Evolutionary conservation across 805 yeast genomes (phyloP), one percentile per base, ranked within the genome.

Genomic region (Yarrowia sp.): DNA sequence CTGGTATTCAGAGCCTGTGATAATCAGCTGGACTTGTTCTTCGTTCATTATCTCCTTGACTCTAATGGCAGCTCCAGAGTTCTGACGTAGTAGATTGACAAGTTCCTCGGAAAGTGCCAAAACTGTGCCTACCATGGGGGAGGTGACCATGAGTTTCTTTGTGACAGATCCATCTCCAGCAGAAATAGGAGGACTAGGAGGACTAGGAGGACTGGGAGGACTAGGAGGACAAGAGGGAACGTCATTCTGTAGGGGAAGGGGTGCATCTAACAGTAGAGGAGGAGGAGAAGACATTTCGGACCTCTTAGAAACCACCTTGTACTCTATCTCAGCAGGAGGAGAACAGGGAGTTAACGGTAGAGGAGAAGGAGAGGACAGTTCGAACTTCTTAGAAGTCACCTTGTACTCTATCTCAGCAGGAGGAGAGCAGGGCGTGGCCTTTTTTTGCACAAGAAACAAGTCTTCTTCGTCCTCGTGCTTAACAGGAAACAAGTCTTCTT

Each of bases 21-120:
- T 39, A 9, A 15, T 15, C 10, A 53, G 44, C 13, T 36, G 33
- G 14, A 39, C 44, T 34, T 53, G 60, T 38, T 53, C 44, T 9
- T 53, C 13, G 44, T 15, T 53, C 15, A 38, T n/a, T 5, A 53
- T 53, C 38, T 53, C 60, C 36, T n/a, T 20, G 60, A 53, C 60
- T 17, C 60, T 6, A 13, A 53, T 39, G 3, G 60, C 60, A 19
- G 60, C 60, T 39, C 60, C 60, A 4, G 60, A 53, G 36, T 39
- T 53, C 15, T 53, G 60, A 36, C 60, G 60, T 34, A 53, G 38
- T 15, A 53, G 17, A 13, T 53, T 53, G 34, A 53, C 34, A 12
- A 53, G 44, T 34, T 53, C 60, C 7, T 53, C 60, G 13, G 60
- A 38, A 7, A 53, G 5, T 1, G 60, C 20, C 12, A 53, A 14